Evolutionary conservation across 129 eudicot species (phyloP), one percentile per base, ranked within the genome.

Genomic region (Scalesia atractyloides): DNA sequence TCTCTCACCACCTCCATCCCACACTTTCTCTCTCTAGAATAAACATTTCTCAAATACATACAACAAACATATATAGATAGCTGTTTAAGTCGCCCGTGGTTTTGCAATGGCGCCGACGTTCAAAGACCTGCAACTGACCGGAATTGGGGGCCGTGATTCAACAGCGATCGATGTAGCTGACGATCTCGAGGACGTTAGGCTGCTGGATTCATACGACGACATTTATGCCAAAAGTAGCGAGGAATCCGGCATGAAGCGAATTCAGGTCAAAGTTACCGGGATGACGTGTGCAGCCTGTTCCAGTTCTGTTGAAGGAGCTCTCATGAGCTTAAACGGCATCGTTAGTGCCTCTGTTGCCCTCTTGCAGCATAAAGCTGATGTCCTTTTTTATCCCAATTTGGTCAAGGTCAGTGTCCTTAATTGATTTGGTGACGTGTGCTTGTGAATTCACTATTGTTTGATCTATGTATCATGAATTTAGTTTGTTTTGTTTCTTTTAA

Each of bases 201-300:
- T 93, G 22, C 86, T 93, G 43, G 91, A 85, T 76, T 78, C 87
- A 0, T 87, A 82, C 48, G 95, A 87, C 0, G 81, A 78, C 2
- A 80, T 14, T 9, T 60, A 63, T 41, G 70, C 3, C 17, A 80
- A 74, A 51, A 44, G 41, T 17, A 37, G 9, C 13, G 49, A 68
- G 34, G 79, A 79, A 46, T 41, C 66, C 9, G 77, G 71, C 5
- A 51, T 66, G 77, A 74, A 47, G 84, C 79, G 81, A 59, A 77
- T 93, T 78, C 88, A 86, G 84, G 89, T 93, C n/a, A 69, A 84
- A 24, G 90, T 93, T 9, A 82, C 83, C 3, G 98, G 98, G 81
- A 90, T 93, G 98, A 93, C 97, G 9, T 90, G 98, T 83, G 76
- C 98, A 4, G 97, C 98, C 11, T 93, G 98, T 66, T 90, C 97